Base-by-base conservation (phyloP, 1,284 basidiomycete species). In the Ceratobasidium theobromae region DNA sequence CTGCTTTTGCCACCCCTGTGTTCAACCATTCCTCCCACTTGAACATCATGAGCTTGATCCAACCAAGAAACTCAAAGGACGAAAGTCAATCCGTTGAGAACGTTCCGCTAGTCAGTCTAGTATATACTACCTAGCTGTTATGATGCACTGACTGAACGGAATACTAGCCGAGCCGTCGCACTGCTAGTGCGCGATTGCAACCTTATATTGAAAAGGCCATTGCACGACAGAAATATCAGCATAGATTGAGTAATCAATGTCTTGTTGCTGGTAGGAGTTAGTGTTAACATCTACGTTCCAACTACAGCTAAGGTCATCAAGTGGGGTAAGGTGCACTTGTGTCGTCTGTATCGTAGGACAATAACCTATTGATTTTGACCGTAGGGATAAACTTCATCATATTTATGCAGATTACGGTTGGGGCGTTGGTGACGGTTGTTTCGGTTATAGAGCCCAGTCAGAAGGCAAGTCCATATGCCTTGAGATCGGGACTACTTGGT, bases 351-450 rank as follows among this genome's bases (percentile, higher is more conserved):
- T n/a, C n/a, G n/a, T n/a, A n/a, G n/a, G n/a, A n/a, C n/a, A n/a
- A n/a, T n/a, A 25, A 16, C 35, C 16, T 16, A 12, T 45, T 48
- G 18, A 58, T 8, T 9, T 28, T 27, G 5, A 9, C n/a, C 23
- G 27, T 23, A 62, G 58, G 58, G 6, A 62, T 62, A 25, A 62
- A 62, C 58, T 49, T 62, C 12, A 62, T 62, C 23, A 33, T 62
- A 16, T 25, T 62, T 4, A 25, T 52, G 16, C 58, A 62, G 23
- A 48, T 62, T 27, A 51, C 16, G 18, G 58, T 62, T 11, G 58
- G 58, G 35, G 58, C 58, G 11, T 33, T 40, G 6, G 35, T 62
- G 18, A 62, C 58, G 11, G 18, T 62, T 27, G 38, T 62, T 6
- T 32, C 58, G 6, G 58, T 51, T 4, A 21, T 62, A 2, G 25